These are phyloP conservation scores for Helianthus annuus DNA, from an alignment of 129 eudicot species.

Conservation along the genomic window DNA sequence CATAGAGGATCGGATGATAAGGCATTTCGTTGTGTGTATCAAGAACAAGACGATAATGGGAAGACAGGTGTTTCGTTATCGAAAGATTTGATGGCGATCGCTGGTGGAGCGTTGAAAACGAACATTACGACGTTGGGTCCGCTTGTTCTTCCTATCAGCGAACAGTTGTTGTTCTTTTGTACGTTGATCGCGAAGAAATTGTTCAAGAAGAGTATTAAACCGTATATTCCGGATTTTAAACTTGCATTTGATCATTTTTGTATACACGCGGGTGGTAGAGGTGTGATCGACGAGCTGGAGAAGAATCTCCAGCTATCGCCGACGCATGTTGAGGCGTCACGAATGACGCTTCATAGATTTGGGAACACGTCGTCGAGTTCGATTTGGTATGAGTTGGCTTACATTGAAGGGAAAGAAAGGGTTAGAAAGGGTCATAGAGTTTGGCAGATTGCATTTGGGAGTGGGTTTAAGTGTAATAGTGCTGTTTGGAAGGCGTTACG, in stretches of 20 bases:
- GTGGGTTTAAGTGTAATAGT: constrained; percentile 76
- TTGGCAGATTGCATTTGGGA: constrained; percentile 84
- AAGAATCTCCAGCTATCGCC: constrained; percentile 62
- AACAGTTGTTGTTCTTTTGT: constrained; percentile 67
- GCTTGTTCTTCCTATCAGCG: constrained; percentile 69
- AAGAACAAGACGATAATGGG: constrained; percentile 59
- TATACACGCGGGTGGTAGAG: constrained; percentile 77
- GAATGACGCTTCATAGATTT: constrained; percentile 75
- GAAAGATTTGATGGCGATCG: constrained; percentile 76
- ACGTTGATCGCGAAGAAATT: constrained; percentile 54
- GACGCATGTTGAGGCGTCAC: constrained; percentile 64
- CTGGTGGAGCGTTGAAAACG: constrained; percentile 68
- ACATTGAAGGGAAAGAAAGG: constrained; percentile 67
- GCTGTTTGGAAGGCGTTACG: constrained; percentile 75
- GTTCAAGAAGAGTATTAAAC: constrained; percentile 48
- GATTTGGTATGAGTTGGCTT: constrained; percentile 73
- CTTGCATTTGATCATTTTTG: constrained; percentile 79
- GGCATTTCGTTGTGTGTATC: constrained; percentile 66
- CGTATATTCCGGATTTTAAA: constrained; percentile 75
- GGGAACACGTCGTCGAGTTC: constrained; percentile 83
- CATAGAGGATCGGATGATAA: constrained; percentile 72
- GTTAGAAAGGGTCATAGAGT: constrained; percentile 54
- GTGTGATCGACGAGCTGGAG: constrained; percentile 79
- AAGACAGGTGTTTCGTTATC: constrained; percentile 69
- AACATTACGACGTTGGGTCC: constrained; percentile 77